Evolutionary conservation across 441 rosid species (phyloP).

Genomic region (Raphanus hybrid): DNA sequence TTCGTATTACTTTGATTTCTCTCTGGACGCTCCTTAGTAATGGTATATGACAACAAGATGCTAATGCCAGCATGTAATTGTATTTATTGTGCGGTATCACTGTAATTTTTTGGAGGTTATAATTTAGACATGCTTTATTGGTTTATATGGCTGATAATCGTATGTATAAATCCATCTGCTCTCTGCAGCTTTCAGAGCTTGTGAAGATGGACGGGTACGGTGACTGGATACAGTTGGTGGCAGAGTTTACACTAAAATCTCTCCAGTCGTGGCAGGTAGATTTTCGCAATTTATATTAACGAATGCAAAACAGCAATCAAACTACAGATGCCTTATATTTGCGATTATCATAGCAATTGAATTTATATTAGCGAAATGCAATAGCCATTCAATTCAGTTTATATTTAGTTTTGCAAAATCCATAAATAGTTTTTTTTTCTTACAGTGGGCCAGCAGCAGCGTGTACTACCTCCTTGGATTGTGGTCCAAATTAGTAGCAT

Average conservation of each 20-base stretch:
- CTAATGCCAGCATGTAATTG: constrained; percentile 11
- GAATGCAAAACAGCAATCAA: constrained; percentile 10
- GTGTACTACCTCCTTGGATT: constrained; percentile 95
- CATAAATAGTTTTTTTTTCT: constrained; percentile 14
- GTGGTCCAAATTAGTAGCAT: constrained; percentile 96
- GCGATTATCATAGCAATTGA: constrained; percentile 22
- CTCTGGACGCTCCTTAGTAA: constrained; percentile 23
- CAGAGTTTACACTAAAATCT: constrained; percentile 94
- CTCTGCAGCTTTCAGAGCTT: constrained; percentile 93
- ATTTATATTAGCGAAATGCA: constrained; percentile 18
- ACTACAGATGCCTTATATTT: constrained; percentile 26
- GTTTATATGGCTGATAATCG: constrained; percentile 25
- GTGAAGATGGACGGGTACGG: constrained; percentile 96
- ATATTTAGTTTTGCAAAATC: constrained; percentile 21
- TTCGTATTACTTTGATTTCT: constrained; percentile 19
- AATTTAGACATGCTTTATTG: constrained; percentile 21
- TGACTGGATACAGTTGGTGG: constrained; percentile 98
- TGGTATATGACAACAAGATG: constrained; percentile 13
- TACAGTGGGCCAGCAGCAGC: constrained; percentile 99
- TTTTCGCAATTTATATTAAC: constrained; percentile 25
- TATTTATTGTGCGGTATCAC: constrained; percentile 8
- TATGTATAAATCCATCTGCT: constrained; percentile 50
- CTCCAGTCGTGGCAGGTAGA: constrained; percentile 99
- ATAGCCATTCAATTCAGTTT: constrained; percentile 5
- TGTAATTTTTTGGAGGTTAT: constrained; percentile 4